A percentile compares a stretch with the other conserved stretches of the same genome.
These are phyloP conservation scores for Colletotrichum noveboracense DNA, from an alignment of 2,329 filamentous ascomycete genomes.

Conservation along the genomic window DNA sequence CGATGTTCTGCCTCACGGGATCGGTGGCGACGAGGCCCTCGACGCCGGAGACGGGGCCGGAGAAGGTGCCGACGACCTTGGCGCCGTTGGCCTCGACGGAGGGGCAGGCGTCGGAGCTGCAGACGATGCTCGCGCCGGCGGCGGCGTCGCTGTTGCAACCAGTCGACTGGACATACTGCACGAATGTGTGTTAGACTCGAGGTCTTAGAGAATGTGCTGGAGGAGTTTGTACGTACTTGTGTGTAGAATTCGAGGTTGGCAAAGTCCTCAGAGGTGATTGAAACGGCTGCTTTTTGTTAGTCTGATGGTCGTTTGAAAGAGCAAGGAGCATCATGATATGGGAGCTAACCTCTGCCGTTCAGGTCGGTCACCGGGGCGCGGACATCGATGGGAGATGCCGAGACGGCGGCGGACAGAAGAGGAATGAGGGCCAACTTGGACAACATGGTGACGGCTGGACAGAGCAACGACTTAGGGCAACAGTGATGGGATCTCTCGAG, in stretches of 20 bases:
- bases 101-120: slow-evolving; percentile 48
- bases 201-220: background rate
- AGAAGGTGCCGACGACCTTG: slow-evolving; percentile 47
- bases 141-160: slow-evolving; percentile 56
- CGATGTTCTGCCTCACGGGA: slow-evolving; percentile 53
- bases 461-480: background rate
- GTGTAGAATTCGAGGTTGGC: slow-evolving; percentile 51
- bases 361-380: slow-evolving; percentile 23
- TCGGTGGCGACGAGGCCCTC: slow-evolving; percentile 59
- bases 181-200: background rate
- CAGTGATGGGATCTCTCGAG: background rate
- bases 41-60: slow-evolving; percentile 46
- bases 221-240: slow-evolving; percentile 32
- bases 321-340: background rate
- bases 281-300: background rate
- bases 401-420: slow-evolving; percentile 17
- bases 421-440: slow-evolving; percentile 21
- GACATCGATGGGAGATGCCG: slow-evolving; percentile 13
- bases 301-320: background rate
- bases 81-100: slow-evolving; percentile 46
- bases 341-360: slow-evolving; percentile 36
- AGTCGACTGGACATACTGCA: slow-evolving; percentile 49
- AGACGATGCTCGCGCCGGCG: slow-evolving; percentile 45
- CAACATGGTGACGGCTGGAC: slow-evolving; percentile 20
- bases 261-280: slow-evolving; percentile 37